Percentiles rank a stretch among this genome's conserved stretches.
Evolutionary conservation across 2,329 filamentous ascomycete genomes (phyloP).

Genomic region (Aspergillus sp.): DNA sequence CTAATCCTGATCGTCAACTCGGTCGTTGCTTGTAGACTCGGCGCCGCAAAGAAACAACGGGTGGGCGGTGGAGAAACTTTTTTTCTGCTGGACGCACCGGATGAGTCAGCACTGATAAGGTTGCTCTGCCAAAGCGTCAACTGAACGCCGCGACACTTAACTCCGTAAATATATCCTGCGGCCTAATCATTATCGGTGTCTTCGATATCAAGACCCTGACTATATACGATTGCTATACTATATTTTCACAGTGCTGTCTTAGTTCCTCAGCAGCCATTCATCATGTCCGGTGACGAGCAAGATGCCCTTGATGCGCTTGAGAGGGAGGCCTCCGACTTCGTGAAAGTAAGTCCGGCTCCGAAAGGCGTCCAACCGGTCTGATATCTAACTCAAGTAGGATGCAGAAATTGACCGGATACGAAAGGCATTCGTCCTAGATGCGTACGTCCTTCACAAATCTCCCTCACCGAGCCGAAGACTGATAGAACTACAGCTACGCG

Average conservation of each 20-base stretch:
- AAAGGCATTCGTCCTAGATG: conserved; percentile 81
- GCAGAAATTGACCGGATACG: conserved; percentile 94
- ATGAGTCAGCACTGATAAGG: conserved; percentile 46
- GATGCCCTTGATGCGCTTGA: conserved; percentile 82
- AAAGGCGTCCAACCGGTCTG: not conserved
- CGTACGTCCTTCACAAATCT: conserved; percentile 50
- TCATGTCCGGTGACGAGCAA: conserved; percentile 68
- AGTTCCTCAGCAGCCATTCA: conserved; percentile 25
- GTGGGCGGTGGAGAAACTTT: conserved; percentile 34
- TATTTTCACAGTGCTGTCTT: not conserved
- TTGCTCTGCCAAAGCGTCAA: conserved; percentile 6
- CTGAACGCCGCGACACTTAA: not conserved
- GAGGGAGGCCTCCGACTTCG: conserved; percentile 84
- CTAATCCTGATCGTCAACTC: not conserved
- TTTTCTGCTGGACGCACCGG: conserved; percentile 30
- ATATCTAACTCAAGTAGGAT: conserved; percentile 62
- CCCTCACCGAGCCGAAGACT: conserved; percentile 1
- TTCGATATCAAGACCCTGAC: not conserved
- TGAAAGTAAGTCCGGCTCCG: conserved; percentile 65
- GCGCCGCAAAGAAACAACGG: conserved; percentile 14
- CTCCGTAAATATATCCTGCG: not conserved
- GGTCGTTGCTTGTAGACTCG: not conserved
- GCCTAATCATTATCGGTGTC: not conserved
- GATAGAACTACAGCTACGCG: conserved; percentile 67
- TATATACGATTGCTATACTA: not conserved